Conservation (phyloP, 257 asterid species). For the Cordia subcordata region DNA sequence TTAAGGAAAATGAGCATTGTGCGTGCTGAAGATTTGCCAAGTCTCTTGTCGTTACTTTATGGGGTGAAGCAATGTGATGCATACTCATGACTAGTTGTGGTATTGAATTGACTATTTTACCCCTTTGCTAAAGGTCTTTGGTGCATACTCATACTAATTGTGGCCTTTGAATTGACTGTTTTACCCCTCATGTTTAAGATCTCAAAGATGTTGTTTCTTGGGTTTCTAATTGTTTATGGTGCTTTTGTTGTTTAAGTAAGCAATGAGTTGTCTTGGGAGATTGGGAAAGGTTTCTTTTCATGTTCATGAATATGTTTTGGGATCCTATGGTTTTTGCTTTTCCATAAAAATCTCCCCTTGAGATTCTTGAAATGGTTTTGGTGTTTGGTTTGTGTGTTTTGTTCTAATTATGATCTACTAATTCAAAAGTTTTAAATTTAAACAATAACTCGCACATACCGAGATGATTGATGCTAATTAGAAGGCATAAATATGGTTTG, state of each 20-base stretch:
- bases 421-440: no score
- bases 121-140: constrained; percentile 4
- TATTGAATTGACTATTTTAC: constrained; percentile 4
- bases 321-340: neutral
- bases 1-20: constrained; percentile 13
- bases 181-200: constrained; percentile 14
- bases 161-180: neutral
- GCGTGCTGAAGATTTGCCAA: constrained; percentile 6
- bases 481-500: no score
- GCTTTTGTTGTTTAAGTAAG: neutral
- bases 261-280: neutral
- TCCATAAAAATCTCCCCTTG: neutral
- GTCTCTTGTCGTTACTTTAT: constrained; percentile 29
- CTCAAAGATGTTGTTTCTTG: constrained; percentile 19
- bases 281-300: neutral
- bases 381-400: no score
- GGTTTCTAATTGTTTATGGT: constrained; percentile 10
- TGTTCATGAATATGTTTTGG: constrained; percentile 2
- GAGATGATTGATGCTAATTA: no score
- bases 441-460: no score
- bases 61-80: constrained; percentile 21
- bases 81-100: constrained; percentile 22
- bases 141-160: constrained; percentile 14
- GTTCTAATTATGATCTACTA: no score
- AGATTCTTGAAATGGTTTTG: neutral